Evolutionary conservation across 345 rosid genomes (phyloP).

Genomic region (Camelina laxa): DNA sequence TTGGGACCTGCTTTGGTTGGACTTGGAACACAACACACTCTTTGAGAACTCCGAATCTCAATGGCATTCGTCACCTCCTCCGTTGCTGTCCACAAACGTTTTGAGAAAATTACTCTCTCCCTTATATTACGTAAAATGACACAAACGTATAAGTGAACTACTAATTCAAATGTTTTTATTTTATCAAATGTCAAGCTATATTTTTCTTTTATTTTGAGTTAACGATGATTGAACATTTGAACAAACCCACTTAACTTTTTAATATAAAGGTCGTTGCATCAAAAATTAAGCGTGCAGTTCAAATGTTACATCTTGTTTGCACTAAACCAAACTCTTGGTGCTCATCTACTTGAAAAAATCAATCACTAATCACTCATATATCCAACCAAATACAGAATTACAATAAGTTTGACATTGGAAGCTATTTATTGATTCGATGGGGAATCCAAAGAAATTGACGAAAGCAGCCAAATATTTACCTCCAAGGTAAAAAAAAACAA

Average conservation of each 20-base stretch:
- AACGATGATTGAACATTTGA: conserved; percentile 13
- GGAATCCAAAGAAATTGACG: conserved; percentile 46
- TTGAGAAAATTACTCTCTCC: background rate
- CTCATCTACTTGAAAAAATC: background rate
- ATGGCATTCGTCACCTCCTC: conserved; percentile 22
- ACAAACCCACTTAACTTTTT: conserved; percentile 5
- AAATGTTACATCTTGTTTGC: conserved; percentile 17
- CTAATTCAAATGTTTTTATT: too few relatives aligned
- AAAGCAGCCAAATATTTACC: conserved; percentile 35
- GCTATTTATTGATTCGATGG: conserved; percentile 8
- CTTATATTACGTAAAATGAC: background rate
- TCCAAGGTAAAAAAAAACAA: conserved; percentile 18
- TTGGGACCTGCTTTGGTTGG: conserved; percentile 18
- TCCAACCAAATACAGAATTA: background rate
- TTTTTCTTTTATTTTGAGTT: background rate
- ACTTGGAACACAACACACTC: conserved; percentile 8
- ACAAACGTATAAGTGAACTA: too few relatives aligned
- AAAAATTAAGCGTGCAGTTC: background rate
- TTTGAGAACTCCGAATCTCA: conserved; percentile 33
- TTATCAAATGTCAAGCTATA: too few relatives aligned
- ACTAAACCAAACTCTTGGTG: background rate
- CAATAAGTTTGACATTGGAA: conserved; percentile 32
- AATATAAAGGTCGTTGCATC: background rate
- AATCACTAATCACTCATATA: conserved; percentile 5
- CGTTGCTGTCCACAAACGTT: conserved; percentile 24